A percentile compares a stretch with the other conserved stretches of the same genome.
phyloP scores from a whole-genome alignment of 2,329 filamentous ascomycete genomes.

The Beauveria brongniartii region DNA sequence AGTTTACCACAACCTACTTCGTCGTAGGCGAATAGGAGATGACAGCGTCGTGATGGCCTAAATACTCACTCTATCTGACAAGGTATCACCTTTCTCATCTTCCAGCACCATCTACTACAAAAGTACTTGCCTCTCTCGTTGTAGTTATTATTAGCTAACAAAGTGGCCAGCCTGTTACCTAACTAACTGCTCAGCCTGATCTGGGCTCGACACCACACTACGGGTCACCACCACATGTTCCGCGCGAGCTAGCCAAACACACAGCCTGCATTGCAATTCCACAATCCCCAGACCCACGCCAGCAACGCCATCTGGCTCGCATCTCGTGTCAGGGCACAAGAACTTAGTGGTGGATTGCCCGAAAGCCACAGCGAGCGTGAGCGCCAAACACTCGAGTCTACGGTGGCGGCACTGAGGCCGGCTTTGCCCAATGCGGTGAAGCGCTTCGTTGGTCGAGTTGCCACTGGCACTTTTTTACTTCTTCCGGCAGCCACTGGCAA shows the following conservation, averaged over 20 bases:
- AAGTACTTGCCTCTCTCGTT: background rate
- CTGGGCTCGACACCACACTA: background rate
- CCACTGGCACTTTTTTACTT: background rate
- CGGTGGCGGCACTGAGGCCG: background rate
- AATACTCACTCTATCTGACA: background rate
- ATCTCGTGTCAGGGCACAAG: background rate
- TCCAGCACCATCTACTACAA: too few species aligned
- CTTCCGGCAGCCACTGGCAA: background rate
- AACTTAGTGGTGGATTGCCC: background rate
- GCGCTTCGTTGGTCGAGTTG: background rate
- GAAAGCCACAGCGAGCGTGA: background rate
- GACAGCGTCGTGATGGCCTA: background rate
- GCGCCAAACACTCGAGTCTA: background rate
- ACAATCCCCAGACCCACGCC: slow-evolving; percentile 1
- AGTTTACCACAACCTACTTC: background rate
- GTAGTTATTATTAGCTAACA: background rate
- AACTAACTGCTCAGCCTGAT: background rate
- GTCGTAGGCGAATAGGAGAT: background rate
- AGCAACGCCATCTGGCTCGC: background rate
- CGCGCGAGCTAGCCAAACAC: background rate
- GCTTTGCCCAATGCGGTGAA: background rate
- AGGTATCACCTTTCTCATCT: too few species aligned
- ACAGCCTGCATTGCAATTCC: background rate
- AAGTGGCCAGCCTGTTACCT: background rate
- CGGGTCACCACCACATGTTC: background rate